Conservation (phyloP, 108 stramenopile genomes). For the Cyclotella sp. region DNA sequence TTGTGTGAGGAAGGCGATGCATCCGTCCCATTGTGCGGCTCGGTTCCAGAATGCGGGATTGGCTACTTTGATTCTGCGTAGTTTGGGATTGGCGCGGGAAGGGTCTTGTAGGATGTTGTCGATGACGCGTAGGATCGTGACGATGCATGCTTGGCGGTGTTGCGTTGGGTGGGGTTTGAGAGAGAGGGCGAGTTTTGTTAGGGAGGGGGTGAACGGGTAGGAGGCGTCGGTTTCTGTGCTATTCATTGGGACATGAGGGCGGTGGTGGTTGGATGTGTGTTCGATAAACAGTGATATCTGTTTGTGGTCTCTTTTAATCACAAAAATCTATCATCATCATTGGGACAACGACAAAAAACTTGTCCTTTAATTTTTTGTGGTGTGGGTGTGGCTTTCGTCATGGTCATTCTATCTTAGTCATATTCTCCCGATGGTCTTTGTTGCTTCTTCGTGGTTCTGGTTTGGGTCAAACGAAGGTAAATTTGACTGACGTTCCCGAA, state of each 20-base stretch:
- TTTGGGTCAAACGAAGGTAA: no score
- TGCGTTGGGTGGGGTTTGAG: slow-evolving; percentile 7
- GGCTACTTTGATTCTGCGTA: slow-evolving; percentile 51
- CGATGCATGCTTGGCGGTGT: slow-evolving; percentile 30
- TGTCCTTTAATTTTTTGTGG: no score
- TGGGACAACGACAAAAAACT: no score
- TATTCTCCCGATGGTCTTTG: no score
- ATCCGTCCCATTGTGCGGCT: slow-evolving; percentile 44
- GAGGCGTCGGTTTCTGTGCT: neutral
- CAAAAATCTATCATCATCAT: no score
- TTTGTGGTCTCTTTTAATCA: no score
- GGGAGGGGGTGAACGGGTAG: slow-evolving; percentile 6
- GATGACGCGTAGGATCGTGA: slow-evolving; percentile 50
- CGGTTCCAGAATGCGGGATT: slow-evolving; percentile 47
- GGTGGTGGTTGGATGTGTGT: no score
- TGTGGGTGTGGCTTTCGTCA: no score
- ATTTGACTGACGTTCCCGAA: no score
- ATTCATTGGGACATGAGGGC: neutral
- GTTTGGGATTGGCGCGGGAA: slow-evolving; percentile 32
- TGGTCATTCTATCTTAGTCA: no score
- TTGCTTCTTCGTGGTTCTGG: no score
- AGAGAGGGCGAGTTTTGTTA: slow-evolving; percentile 12
- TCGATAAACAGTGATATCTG: no score
- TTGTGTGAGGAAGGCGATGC: slow-evolving; percentile 39
- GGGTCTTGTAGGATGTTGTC: slow-evolving; percentile 55